Base-by-base conservation (phyloP, 176 grass and related monocot species). In the Miscanthus lutarioriparius region DNA sequence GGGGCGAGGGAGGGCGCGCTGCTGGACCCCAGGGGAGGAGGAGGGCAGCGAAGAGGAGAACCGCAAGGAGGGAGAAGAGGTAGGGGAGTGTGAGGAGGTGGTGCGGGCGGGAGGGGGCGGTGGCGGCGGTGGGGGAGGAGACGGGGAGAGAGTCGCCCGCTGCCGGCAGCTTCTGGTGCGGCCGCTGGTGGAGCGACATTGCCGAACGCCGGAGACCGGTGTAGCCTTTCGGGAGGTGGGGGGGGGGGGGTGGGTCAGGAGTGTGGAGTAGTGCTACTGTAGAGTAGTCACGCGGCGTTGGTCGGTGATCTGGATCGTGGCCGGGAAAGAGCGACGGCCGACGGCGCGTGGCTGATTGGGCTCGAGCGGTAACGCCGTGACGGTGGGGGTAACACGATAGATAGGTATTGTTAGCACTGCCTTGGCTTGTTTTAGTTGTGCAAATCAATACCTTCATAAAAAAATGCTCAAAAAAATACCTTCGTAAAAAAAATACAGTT, bases 181-280 rank as follows among this genome's bases (percentile, higher is more conserved):
- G 85, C 53, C 90, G 83, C 88, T 95, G 90, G 80, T 92, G 86
- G 66, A 95, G 90, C 78, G 88, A 92, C 90, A 92, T 92, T 70
- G 85, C 56, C 30, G 45, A 23, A 13, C 9, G 44, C 44, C 64
- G 53, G 70, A 85, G 81, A 88, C 73, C 67, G 74, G 67, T 11
- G 14, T 22, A 10, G 66, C 16, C 32, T 44, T 14, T 43, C 36
- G 16, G 64, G n/a, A n/a, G n/a, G n/a, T n/a, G n/a, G n/a, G n/a
- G n/a, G n/a, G n/a, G n/a, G n/a, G n/a, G 28, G 28, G 74, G 44
- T 25, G 5, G 4, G 5, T 41, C 9, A 5, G 3, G 19, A 5
- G 45, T 30, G 41, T 35, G 20, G 54, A 14, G 13, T 16, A 6
- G 11, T 9, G 13, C 49, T 26, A 37, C 33, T 58, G 33, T 32